Conservation (phyloP, 345 rosid genomes). For the Brassica juncea region DNA sequence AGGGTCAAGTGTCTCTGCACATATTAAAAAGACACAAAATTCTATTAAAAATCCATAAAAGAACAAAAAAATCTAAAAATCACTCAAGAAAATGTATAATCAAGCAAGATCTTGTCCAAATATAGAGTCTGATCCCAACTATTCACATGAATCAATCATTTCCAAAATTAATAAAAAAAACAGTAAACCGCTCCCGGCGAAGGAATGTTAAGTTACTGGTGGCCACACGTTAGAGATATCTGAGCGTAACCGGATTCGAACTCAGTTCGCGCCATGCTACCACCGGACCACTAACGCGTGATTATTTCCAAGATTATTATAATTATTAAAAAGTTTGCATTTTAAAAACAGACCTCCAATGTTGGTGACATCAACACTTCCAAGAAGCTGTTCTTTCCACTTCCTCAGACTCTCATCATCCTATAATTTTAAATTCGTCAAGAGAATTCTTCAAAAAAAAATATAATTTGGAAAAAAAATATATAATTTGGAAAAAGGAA, state of each 20-base stretch:
- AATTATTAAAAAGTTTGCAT: not conserved
- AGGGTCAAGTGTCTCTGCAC: constrained; percentile 77
- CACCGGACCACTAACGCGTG: too few relatives aligned
- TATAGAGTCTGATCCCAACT: not conserved
- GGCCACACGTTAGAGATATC: too few relatives aligned
- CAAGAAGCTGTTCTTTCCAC: constrained; percentile 86
- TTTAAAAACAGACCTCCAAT: constrained; percentile 60
- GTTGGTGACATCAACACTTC: constrained; percentile 63
- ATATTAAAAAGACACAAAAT: not conserved
- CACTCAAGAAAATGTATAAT: not conserved
- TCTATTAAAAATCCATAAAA: not conserved
- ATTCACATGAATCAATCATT: not conserved
- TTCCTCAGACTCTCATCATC: constrained; percentile 85
- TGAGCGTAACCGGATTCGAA: too few relatives aligned
- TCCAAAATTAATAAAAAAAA: not conserved
- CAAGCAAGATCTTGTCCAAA: too few relatives aligned
- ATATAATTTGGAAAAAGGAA: not conserved
- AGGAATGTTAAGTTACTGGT: too few relatives aligned
- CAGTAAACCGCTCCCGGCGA: too few relatives aligned
- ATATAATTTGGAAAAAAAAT: not conserved
- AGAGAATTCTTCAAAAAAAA: not conserved
- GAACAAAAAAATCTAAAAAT: not conserved
- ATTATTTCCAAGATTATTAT: not conserved
- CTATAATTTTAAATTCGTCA: constrained; percentile 34
- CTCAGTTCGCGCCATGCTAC: too few relatives aligned